Conservation (phyloP, 179 eudicot genomes). For the Vitellaria paradoxa region DNA sequence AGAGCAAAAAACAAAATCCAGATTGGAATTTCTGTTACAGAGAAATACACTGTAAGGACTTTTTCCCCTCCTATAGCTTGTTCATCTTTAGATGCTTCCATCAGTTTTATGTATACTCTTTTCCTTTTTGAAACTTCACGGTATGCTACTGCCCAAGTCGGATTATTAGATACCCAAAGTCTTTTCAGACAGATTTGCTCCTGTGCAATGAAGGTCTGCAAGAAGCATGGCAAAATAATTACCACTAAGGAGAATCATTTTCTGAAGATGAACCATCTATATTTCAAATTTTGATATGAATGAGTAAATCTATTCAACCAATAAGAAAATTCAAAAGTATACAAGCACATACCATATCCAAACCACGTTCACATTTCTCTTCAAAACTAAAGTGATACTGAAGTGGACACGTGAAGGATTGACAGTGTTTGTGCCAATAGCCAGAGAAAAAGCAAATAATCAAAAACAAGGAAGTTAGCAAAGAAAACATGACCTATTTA, state of each 20-base stretch:
- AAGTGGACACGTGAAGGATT: background rate
- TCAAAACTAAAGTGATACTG: background rate
- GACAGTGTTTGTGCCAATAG: background rate
- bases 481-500: background rate
- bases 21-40: conserved; percentile 62
- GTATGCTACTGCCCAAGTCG: conserved; percentile 67
- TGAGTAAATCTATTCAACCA: background rate
- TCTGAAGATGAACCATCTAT: background rate
- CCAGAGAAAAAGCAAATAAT: background rate
- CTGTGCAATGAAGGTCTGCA: conserved; percentile 94
- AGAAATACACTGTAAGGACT: conserved; percentile 54
- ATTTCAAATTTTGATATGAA: background rate
- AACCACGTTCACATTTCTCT: background rate
- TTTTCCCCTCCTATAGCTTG: conserved; percentile 58
- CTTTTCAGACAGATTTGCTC: conserved; percentile 81
- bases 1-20: conserved; percentile 91
- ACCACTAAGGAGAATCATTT: background rate
- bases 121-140: conserved; percentile 54
- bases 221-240: conserved; percentile 5
- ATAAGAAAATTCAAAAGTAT: background rate
- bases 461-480: background rate
- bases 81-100: conserved; percentile 52
- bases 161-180: conserved; percentile 66
- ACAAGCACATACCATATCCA: background rate
- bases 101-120: conserved; percentile 68